Percentiles rank a stretch among this genome's conserved stretches.
Conservation (phyloP, 441 rosid genomes). For the Sinapis alba region DNA sequence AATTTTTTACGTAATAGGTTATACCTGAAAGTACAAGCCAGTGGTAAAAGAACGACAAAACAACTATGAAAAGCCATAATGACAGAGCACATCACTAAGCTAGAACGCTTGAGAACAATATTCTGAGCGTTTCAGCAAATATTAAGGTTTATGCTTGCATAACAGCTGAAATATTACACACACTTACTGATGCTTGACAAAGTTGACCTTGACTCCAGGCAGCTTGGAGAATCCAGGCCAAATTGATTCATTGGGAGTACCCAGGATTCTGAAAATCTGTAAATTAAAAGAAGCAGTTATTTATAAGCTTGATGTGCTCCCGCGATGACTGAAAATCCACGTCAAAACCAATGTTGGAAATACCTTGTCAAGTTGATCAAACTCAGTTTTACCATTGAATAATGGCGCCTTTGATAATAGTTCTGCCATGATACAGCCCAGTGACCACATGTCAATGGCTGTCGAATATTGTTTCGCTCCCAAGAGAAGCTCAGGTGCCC, state of each 20-base stretch:
- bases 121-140: slow-evolving; percentile 53
- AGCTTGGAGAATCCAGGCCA: slow-evolving; percentile 97
- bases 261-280: slow-evolving; percentile 89
- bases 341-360: slow-evolving; percentile 22
- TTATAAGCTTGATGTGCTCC: slow-evolving; percentile 3
- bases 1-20: slow-evolving; percentile 94
- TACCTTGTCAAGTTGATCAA: slow-evolving; percentile 99
- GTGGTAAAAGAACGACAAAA: slow-evolving; percentile 46
- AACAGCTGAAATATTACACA: slow-evolving; percentile 28
- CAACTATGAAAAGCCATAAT: slow-evolving; percentile 43
- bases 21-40: slow-evolving; percentile 78
- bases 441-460: slow-evolving; percentile 99
- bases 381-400: slow-evolving; percentile 94
- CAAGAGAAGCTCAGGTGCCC: slow-evolving; percentile 99
- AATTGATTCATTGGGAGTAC: slow-evolving; percentile 91
- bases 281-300: slow-evolving; percentile 24
- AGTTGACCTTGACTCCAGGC: slow-evolving; percentile 97
- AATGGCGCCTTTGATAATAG: slow-evolving; percentile 83
- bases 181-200: slow-evolving; percentile 97
- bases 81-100: slow-evolving; percentile 87
- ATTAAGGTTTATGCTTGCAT: slow-evolving; percentile 13
- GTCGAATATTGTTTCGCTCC: slow-evolving; percentile 96
- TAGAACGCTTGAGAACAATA: slow-evolving; percentile 93
- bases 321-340: slow-evolving; percentile 9
- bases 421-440: slow-evolving; percentile 99